Percentiles rank a stretch among this genome's conserved stretches.
phyloP scores from a whole-genome alignment of 306 rosid species.

The Glycine latifolia region DNA sequence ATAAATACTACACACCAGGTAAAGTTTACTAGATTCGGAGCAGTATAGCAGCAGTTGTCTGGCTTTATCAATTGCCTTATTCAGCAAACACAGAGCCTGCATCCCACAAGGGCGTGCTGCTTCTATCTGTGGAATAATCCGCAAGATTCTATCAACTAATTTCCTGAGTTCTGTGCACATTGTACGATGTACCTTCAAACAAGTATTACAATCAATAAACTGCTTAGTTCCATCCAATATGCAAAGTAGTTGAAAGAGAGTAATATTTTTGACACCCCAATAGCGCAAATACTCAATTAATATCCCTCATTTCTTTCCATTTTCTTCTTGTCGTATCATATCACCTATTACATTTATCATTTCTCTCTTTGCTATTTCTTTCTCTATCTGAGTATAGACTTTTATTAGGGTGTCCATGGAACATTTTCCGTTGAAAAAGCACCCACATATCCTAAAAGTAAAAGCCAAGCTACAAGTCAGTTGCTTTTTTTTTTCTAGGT shows the following conservation, averaged over 20 bases:
- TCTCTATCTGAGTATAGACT: not conserved
- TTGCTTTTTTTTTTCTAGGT: constrained; percentile 6
- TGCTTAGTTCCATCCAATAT: constrained; percentile 15
- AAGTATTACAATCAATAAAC: constrained; percentile 43
- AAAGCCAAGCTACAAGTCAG: constrained; percentile 15
- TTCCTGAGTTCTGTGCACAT: constrained; percentile 72
- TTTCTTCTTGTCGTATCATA: not conserved
- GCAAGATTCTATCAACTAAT: constrained; percentile 57
- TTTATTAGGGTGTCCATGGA: not conserved
- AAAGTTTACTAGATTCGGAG: constrained; percentile 81
- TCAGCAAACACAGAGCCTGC: constrained; percentile 67
- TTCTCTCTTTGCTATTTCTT: not conserved
- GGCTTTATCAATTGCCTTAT: constrained; percentile 61
- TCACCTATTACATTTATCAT: not conserved
- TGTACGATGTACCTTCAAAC: constrained; percentile 69
- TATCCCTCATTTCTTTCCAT: not conserved
- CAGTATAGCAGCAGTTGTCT: constrained; percentile 66
- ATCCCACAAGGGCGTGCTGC: constrained; percentile 86
- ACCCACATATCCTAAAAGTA: constrained; percentile 13
- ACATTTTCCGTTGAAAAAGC: not conserved
- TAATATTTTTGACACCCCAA: not conserved
- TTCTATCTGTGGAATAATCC: constrained; percentile 75
- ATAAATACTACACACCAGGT: constrained; percentile 68
- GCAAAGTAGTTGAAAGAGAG: constrained; percentile 32
- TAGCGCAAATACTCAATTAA: not conserved